A percentile compares a stretch with the other conserved stretches of the same genome.
Conservation (phyloP, 2,329 filamentous ascomycete genomes). For the Phialemonium atrogriseum region DNA sequence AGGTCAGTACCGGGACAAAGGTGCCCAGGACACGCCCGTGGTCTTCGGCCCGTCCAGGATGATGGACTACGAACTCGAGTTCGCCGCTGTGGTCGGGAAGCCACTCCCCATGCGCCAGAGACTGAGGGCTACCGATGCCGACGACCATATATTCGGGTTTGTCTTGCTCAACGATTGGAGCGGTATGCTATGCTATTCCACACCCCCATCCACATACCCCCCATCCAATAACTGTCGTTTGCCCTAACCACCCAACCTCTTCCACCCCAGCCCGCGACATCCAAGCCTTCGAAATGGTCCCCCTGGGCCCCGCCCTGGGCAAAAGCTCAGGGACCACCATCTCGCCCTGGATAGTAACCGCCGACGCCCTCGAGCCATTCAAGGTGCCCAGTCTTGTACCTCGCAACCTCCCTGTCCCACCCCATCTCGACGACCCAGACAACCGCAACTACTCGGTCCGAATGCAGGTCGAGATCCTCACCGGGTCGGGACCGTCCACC, state of each 20-base stretch:
- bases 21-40: conserved; percentile 12
- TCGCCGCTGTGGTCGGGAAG: conserved; percentile 36
- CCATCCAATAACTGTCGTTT: conserved; percentile 18
- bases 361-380: conserved; percentile 52
- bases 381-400: too few species aligned
- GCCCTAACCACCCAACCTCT: conserved; percentile 11
- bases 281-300: conserved; percentile 52
- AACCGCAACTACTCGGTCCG: conserved; percentile 25
- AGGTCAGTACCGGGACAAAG: conserved; percentile 29
- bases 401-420: too few species aligned
- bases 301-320: conserved; percentile 51
- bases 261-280: conserved; percentile 43
- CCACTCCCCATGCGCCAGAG: conserved; percentile 24
- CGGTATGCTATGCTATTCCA: conserved; percentile 25
- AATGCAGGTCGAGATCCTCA: conserved; percentile 17
- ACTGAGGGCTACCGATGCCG: conserved; percentile 35
- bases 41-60: conserved; percentile 21
- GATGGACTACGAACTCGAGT: conserved; percentile 35
- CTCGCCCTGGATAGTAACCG: conserved; percentile 53
- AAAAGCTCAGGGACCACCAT: conserved; percentile 54
- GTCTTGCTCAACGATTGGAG: conserved; percentile 57
- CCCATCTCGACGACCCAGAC: too few species aligned
- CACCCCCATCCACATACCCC: not conserved
- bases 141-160: conserved; percentile 55
- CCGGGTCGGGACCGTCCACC: too few species aligned